phyloP scores from a whole-genome alignment of 2,329 filamentous ascomycete species.

The Ophiostoma sp. region DNA sequence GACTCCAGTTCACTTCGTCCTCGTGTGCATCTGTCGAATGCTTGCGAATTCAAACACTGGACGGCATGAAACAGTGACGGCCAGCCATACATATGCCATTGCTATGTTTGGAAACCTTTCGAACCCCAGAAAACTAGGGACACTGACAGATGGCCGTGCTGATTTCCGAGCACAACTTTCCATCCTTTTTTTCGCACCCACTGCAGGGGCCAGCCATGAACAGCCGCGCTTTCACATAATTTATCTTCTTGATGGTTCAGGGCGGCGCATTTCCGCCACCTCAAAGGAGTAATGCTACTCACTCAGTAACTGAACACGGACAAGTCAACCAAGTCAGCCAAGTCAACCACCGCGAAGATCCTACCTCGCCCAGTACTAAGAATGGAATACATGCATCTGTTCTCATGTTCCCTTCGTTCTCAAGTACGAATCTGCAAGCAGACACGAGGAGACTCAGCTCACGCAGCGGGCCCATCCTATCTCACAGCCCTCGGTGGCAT shows the following conservation, averaged over 20 bases:
- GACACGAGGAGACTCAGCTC: background rate
- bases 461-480: conserved; percentile 6
- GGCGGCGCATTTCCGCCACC: background rate
- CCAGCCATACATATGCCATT: background rate
- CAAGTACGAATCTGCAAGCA: background rate
- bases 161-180: background rate
- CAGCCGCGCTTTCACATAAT: background rate
- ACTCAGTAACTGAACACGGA: background rate
- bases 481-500: background rate
- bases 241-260: background rate
- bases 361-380: background rate
- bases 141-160: background rate
- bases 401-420: no score
- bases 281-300: background rate
- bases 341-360: background rate
- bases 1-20: background rate
- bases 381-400: background rate
- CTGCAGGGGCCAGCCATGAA: background rate
- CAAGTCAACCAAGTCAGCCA: background rate
- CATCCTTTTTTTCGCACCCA: background rate
- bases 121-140: background rate
- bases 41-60: background rate
- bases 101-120: background rate
- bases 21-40: background rate
- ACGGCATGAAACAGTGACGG: background rate